Evolutionary conservation across 2,329 filamentous ascomycete species (phyloP).

Genomic region (Tolypocladium nubicola): DNA sequence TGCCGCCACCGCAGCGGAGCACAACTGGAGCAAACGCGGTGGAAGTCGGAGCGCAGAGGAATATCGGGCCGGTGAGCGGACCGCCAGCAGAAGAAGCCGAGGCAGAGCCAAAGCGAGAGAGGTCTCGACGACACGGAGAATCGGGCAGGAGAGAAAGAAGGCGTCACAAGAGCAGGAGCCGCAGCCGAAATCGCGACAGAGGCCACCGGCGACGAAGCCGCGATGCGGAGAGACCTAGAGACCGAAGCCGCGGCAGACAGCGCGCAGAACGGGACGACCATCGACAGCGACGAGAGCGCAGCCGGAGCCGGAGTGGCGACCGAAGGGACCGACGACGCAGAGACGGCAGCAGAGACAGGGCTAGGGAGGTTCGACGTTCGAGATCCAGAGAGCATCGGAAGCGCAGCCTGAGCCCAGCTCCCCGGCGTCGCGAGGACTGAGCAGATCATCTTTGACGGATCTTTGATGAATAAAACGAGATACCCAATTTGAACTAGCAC

Average conservation of each 20-base stretch:
- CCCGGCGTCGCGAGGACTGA: not conserved
- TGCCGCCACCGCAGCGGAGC: constrained; percentile 56
- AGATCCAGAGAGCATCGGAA: constrained; percentile 9
- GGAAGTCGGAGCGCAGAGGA: constrained; percentile 38
- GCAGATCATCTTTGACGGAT: not conserved
- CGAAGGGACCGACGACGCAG: constrained; percentile 3
- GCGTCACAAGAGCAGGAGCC: constrained; percentile 25
- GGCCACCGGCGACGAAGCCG: constrained; percentile 20
- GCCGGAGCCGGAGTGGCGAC: constrained; percentile 7
- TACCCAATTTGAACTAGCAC: not conserved
- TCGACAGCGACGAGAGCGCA: constrained; percentile 6
- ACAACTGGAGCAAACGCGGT: constrained; percentile 57
- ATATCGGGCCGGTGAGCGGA: constrained; percentile 17
- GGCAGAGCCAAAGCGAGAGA: constrained; percentile 15
- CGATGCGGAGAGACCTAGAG: constrained; percentile 12
- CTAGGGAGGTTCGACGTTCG: constrained; percentile 12
- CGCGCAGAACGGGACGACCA: constrained; percentile 4
- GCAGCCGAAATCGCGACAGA: constrained; percentile 14
- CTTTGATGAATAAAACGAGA: not conserved
- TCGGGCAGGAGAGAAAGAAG: constrained; percentile 19
- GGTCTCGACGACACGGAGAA: constrained; percentile 19
- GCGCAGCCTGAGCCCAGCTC: constrained; percentile 1
- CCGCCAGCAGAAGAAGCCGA: constrained; percentile 13
- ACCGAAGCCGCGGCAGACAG: constrained; percentile 7
- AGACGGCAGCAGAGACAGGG: constrained; percentile 9